phyloP scores from a whole-genome alignment of 2,329 filamentous ascomycete genomes.

The Fusarium abutilonis region DNA sequence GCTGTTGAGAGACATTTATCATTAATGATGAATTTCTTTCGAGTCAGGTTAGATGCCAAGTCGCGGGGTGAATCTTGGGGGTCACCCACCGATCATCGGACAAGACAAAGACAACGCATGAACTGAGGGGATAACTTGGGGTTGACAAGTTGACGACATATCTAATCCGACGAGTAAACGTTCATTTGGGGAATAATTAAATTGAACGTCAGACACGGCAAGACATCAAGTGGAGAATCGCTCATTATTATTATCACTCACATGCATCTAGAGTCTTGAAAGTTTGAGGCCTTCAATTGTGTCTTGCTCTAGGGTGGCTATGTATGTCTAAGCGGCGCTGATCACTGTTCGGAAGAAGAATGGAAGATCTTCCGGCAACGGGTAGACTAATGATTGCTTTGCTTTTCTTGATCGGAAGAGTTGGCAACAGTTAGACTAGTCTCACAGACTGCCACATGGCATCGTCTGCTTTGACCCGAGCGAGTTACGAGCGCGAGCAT shows the following conservation, averaged over 20 bases:
- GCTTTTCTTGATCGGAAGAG: not conserved
- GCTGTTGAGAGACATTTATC: not conserved
- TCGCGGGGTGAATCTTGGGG: slow-evolving; percentile 31
- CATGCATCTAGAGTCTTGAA: not conserved
- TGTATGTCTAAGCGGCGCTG: slow-evolving; percentile 11
- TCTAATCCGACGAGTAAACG: too few species aligned
- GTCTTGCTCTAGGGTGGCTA: slow-evolving; percentile 29
- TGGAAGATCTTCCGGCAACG: slow-evolving; percentile 8
- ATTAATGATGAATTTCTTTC: not conserved
- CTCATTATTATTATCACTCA: not conserved
- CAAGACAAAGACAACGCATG: slow-evolving; percentile 4
- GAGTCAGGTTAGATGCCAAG: slow-evolving; percentile 12
- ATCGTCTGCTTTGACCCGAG: slow-evolving; percentile 29
- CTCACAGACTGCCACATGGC: slow-evolving; percentile 37
- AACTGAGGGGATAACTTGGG: slow-evolving; percentile 6
- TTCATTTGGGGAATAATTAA: too few species aligned
- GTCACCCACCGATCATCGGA: slow-evolving; percentile 27
- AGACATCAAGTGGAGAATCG: slow-evolving; percentile 9
- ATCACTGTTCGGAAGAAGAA: slow-evolving; percentile 18
- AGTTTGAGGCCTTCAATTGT: slow-evolving; percentile 23
- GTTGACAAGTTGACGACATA: not conserved
- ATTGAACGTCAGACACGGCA: not conserved
- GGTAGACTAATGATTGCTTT: slow-evolving; percentile 27
- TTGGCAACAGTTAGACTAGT: not conserved
- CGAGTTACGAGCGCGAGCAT: not conserved